Evolutionary conservation across 1,284 basidiomycete genomes (phyloP).

Genomic region (Rhodotorula sp.): DNA sequence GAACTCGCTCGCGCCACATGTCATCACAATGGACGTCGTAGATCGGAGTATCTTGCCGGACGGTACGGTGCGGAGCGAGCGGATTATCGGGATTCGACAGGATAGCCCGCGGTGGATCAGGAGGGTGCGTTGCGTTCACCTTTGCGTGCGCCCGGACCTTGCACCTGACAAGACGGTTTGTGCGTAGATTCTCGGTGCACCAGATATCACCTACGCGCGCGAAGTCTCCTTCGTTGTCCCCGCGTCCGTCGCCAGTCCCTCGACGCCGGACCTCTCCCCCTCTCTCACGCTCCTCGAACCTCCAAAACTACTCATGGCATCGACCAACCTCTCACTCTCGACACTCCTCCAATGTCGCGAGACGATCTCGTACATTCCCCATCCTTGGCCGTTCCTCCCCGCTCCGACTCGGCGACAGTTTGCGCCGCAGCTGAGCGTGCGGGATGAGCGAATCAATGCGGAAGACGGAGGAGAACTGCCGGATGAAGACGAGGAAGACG

Average conservation of each 20-base stretch:
- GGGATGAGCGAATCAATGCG: background rate
- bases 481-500: conserved; percentile 2
- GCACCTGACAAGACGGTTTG: background rate
- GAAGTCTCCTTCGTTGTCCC: conserved; percentile 42
- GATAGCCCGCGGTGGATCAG: conserved; percentile 38
- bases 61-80: conserved; percentile 39
- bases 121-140: conserved; percentile 18
- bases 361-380: conserved; percentile 36
- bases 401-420: conserved; percentile 25
- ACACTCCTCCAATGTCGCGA: conserved; percentile 39
- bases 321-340: conserved; percentile 37
- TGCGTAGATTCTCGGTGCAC: conserved; percentile 33
- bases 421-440: conserved; percentile 19
- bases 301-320: conserved; percentile 42
- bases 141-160: background rate
- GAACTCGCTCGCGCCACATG: conserved; percentile 91
- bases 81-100: conserved; percentile 37
- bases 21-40: conserved; percentile 55
- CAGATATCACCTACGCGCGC: conserved; percentile 36
- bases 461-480: background rate
- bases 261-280: background rate
- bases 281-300: conserved; percentile 28
- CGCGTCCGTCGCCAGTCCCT: conserved; percentile 19
- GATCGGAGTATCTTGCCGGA: conserved; percentile 29
- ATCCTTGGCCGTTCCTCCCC: conserved; percentile 37